phyloP scores from a whole-genome alignment of 2,329 filamentous ascomycete species.

The Byssochlamys sp. region DNA sequence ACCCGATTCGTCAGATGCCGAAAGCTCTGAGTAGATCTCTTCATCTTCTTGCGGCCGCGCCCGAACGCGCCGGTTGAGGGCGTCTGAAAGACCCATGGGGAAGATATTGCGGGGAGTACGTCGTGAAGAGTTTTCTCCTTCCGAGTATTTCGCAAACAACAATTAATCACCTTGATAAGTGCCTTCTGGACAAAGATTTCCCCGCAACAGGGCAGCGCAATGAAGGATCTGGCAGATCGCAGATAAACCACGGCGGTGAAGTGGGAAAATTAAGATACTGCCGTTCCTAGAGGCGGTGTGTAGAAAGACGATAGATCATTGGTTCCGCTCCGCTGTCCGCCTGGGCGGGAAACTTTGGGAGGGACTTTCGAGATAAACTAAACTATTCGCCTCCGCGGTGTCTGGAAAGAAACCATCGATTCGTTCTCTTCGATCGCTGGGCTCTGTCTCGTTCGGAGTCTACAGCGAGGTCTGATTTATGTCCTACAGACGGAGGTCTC shows the following conservation, averaged over 20 bases:
- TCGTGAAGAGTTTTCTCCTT: not conserved
- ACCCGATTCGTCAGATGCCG: slow-evolving; percentile 10
- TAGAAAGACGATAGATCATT: slow-evolving; percentile 10
- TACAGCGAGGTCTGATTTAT: not conserved
- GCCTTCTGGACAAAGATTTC: not conserved
- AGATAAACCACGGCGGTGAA: slow-evolving; percentile 4
- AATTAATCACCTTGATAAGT: not conserved
- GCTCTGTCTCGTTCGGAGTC: not conserved
- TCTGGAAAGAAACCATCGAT: not conserved
- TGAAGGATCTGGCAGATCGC: not conserved
- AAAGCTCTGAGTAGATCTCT: slow-evolving; percentile 22
- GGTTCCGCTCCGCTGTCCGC: slow-evolving; percentile 2
- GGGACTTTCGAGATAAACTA: not conserved
- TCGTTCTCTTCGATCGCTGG: not conserved
- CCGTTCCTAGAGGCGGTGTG: slow-evolving; percentile 15
- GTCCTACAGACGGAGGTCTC: not conserved
- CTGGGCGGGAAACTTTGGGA: not conserved
- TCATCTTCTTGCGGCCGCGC: slow-evolving; percentile 35
- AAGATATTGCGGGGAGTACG: not conserved
- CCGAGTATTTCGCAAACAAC: not conserved
- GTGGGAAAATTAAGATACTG: slow-evolving; percentile 17
- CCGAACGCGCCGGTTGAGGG: slow-evolving; percentile 34
- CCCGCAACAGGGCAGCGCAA: not conserved
- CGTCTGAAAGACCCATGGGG: slow-evolving; percentile 28
- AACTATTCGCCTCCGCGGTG: not conserved